A percentile compares a stretch with the other conserved stretches of the same genome.
Evolutionary conservation across 2,329 filamentous ascomycete genomes (phyloP).

Genomic region (Ilyonectria mors-panacis): DNA sequence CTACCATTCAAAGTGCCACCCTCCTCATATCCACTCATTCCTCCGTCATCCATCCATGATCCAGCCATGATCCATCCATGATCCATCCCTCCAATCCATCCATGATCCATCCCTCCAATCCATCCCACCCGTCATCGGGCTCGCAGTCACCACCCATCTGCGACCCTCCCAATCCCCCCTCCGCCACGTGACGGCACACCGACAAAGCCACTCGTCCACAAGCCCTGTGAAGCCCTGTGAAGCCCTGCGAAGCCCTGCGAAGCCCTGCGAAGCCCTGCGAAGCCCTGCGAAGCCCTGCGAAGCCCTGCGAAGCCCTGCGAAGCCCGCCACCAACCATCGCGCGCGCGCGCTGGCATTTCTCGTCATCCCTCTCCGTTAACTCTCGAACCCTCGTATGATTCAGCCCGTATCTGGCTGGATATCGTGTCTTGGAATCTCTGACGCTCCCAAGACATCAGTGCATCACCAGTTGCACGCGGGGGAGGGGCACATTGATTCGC

Average conservation of each 20-base stretch:
- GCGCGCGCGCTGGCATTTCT: conserved; percentile 27
- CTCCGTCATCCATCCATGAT: conserved; percentile 2
- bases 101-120: conserved; percentile 21
- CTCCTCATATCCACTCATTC: conserved; percentile 1
- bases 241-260: conserved; percentile 18
- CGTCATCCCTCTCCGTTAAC: conserved; percentile 18
- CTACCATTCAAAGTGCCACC: background rate
- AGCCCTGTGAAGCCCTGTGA: background rate
- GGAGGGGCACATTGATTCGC: conserved; percentile 42
- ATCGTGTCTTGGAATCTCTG: conserved; percentile 33
- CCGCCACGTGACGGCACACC: conserved; percentile 49
- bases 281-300: conserved; percentile 18
- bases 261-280: conserved; percentile 18
- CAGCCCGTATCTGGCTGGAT: conserved; percentile 36
- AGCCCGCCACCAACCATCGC: conserved; percentile 35
- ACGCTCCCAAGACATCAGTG: conserved; percentile 40
- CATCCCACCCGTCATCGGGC: conserved; percentile 19
- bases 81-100: conserved; percentile 17
- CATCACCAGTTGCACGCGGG: conserved; percentile 43
- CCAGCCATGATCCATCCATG: conserved; percentile 3
- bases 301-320: conserved; percentile 15
- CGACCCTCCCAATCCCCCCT: conserved; percentile 13
- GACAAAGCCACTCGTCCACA: conserved; percentile 41
- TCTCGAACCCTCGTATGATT: conserved; percentile 39
- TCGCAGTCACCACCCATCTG: conserved; percentile 22